These are phyloP conservation scores for Maudiozyma bulderi DNA, from an alignment of 805 yeast species.

Conservation along the genomic window DNA sequence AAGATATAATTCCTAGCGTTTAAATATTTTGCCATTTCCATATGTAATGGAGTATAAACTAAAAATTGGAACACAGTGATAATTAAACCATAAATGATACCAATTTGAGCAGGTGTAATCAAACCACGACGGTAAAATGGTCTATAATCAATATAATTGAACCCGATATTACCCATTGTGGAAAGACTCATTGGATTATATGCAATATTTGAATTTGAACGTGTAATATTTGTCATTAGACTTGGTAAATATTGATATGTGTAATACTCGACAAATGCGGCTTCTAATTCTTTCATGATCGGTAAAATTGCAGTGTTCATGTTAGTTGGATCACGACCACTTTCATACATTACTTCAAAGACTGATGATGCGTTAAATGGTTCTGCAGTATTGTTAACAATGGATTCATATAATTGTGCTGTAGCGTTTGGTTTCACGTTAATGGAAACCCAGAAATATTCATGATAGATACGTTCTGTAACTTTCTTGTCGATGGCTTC, in stretches of 20 bases:
- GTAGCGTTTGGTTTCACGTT: slow-evolving; percentile 45
- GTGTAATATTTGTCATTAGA: slow-evolving; percentile 16
- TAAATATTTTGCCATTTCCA: slow-evolving; percentile 36
- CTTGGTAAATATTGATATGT: slow-evolving; percentile 2
- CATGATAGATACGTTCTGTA: slow-evolving; percentile 37
- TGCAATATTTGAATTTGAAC: not conserved
- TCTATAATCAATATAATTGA: slow-evolving; percentile 34
- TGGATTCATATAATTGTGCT: slow-evolving; percentile 15
- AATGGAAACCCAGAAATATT: slow-evolving; percentile 54
- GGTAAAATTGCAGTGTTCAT: slow-evolving; percentile 39
- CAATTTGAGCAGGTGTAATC: slow-evolving; percentile 63
- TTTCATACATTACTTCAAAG: slow-evolving; percentile 41
- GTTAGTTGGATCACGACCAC: slow-evolving; percentile 52
- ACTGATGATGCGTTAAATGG: slow-evolving; percentile 12
- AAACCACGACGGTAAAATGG: slow-evolving; percentile 43
- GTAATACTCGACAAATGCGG: slow-evolving; percentile 4
- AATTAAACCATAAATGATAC: slow-evolving; percentile 61
- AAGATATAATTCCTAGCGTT: slow-evolving; percentile 37
- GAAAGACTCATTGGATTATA: slow-evolving; percentile 5
- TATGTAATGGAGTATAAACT: slow-evolving; percentile 48
- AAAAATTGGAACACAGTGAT: slow-evolving; percentile 61
- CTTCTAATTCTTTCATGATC: slow-evolving; percentile 31
- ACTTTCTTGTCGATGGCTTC: slow-evolving; percentile 30
- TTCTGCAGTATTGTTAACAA: slow-evolving; percentile 11
- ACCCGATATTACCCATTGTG: slow-evolving; percentile 25